Evolutionary conservation across 805 yeast genomes (phyloP).

Genomic region (Lachancea cidri): DNA sequence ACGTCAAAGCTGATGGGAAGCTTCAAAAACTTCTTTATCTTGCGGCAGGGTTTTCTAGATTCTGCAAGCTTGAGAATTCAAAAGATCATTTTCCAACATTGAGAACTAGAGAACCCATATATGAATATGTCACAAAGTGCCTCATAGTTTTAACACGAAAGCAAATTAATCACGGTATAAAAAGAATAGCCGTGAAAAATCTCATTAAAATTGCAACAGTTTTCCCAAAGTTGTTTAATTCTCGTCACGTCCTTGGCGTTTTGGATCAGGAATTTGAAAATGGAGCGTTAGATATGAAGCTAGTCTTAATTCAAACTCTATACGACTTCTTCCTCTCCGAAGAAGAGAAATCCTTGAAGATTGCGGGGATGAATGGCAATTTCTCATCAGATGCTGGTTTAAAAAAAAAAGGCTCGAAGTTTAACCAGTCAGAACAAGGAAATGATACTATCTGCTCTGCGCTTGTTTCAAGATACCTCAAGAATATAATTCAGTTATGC

Average conservation of each 20-base stretch:
- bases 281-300: conserved; percentile 39
- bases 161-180: conserved; percentile 32
- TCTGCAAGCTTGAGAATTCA: conserved; percentile 53
- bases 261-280: conserved; percentile 46
- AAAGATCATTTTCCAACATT: conserved; percentile 39
- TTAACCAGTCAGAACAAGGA: conserved; percentile 38
- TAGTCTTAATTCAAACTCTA: conserved; percentile 52
- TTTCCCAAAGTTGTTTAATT: conserved; percentile 62
- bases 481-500: conserved; percentile 45
- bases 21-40: conserved; percentile 54
- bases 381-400: conserved; percentile 34
- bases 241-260: conserved; percentile 46
- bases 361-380: conserved; percentile 35
- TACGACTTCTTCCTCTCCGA: conserved; percentile 53
- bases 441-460: conserved; percentile 71
- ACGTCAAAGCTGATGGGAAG: conserved; percentile 36
- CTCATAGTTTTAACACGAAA: conserved; percentile 49
- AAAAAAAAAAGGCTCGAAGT: conserved; percentile 44
- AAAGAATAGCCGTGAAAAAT: conserved; percentile 51
- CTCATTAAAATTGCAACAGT: conserved; percentile 54
- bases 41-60: conserved; percentile 66
- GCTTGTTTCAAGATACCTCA: conserved; percentile 58
- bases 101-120: conserved; percentile 48
- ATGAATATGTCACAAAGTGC: conserved; percentile 53
- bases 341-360: conserved; percentile 41